Evolutionary conservation across 176 grass and related monocot species (phyloP).

Genomic region (Aegilops sharonensis): DNA sequence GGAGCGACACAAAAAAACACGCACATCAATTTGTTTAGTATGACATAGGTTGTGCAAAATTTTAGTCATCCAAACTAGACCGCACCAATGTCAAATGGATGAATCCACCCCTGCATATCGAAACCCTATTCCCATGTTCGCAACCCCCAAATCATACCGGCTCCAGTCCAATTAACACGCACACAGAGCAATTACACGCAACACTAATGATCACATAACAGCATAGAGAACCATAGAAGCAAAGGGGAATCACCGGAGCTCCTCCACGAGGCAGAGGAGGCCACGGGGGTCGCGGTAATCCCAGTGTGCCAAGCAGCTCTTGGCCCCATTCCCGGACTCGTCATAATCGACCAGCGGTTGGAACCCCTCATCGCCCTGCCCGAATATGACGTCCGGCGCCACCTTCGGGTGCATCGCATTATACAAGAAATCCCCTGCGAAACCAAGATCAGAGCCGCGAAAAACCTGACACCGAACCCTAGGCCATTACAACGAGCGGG

Average conservation of each 20-base stretch:
- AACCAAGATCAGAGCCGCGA: conserved; percentile 24
- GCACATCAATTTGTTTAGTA: neutral
- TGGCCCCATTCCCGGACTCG: conserved; percentile 31
- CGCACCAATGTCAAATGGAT: neutral
- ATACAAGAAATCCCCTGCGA: conserved; percentile 89
- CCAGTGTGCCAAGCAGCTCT: conserved; percentile 67
- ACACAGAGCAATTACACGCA: neutral
- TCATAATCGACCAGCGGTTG: conserved; percentile 47
- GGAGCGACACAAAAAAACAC: neutral
- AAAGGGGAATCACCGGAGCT: conserved; percentile 53
- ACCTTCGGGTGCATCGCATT: conserved; percentile 65
- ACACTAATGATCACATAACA: neutral
- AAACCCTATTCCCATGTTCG: neutral
- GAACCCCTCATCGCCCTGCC: conserved; percentile 63
- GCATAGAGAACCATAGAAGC: neutral
- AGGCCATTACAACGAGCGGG: neutral
- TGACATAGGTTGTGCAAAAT: neutral
- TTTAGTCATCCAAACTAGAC: neutral
- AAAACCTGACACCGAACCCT: conserved; percentile 17
- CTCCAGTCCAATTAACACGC: neutral
- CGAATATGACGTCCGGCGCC: conserved; percentile 79
- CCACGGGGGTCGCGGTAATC: conserved; percentile 48
- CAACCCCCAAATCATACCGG: neutral
- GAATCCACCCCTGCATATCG: neutral
- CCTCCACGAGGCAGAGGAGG: conserved; percentile 58